A percentile compares a stretch with the other conserved stretches of the same genome.
Evolutionary conservation across 2,329 filamentous ascomycete species (phyloP).

Genomic region (Phaeosphaeria sp.): DNA sequence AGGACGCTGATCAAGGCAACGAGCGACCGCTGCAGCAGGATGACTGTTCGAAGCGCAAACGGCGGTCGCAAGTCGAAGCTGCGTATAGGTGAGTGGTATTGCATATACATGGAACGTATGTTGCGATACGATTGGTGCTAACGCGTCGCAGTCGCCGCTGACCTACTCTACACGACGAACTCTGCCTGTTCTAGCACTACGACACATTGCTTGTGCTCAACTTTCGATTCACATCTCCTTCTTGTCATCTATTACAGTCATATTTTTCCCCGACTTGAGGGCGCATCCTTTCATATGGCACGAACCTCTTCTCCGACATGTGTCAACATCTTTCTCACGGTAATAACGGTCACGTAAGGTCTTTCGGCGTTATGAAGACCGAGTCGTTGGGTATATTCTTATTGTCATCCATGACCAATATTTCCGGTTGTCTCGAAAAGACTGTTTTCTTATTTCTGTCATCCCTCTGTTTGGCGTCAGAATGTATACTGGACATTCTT

Average conservation of each 20-base stretch:
- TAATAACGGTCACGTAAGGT: neutral
- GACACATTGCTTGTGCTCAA: neutral
- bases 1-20: constrained; percentile 42
- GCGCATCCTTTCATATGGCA: neutral
- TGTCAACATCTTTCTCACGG: neutral
- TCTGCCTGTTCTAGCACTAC: neutral
- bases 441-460: neutral
- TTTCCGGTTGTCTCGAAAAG: neutral
- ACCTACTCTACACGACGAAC: neutral
- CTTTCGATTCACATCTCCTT: neutral
- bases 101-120: neutral
- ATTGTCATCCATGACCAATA: neutral
- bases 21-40: constrained; percentile 44
- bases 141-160: constrained; percentile 16
- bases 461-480: neutral
- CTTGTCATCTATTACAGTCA: neutral
- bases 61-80: constrained; percentile 43
- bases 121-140: constrained; percentile 4
- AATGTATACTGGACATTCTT: neutral
- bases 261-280: neutral
- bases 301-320: neutral
- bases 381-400: neutral
- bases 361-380: neutral
- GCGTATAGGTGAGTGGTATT: constrained; percentile 41
- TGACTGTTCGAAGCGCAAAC: constrained; percentile 45